A percentile compares a stretch with the other conserved stretches of the same genome.
Evolutionary conservation across 2,329 filamentous ascomycete species (phyloP).

Genomic region (Alternaria conjuncta): DNA sequence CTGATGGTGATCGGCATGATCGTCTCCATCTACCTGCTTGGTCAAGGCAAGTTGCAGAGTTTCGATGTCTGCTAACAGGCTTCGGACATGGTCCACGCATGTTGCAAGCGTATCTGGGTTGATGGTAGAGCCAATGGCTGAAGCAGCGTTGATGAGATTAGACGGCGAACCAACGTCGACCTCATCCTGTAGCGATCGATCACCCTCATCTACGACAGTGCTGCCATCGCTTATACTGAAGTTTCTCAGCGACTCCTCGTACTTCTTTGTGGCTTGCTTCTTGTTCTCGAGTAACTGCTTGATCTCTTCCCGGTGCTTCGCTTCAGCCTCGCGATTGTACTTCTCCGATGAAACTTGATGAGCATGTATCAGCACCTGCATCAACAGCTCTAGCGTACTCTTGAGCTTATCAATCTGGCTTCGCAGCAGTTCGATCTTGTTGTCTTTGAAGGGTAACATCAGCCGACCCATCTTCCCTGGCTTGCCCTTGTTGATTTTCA

Average conservation of each 20-base stretch:
- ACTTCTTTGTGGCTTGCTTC: slow-evolving; percentile 30
- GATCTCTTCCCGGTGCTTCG: slow-evolving; percentile 34
- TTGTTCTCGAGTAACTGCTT: slow-evolving; percentile 30
- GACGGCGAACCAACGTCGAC: background rate
- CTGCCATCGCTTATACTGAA: slow-evolving; percentile 28
- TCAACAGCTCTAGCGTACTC: slow-evolving; percentile 37
- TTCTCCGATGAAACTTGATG: slow-evolving; percentile 34
- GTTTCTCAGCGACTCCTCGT: slow-evolving; percentile 32
- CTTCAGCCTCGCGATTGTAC: slow-evolving; percentile 32
- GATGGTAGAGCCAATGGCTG: slow-evolving; percentile 27
- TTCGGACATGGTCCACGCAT: slow-evolving; percentile 34
- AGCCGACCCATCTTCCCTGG: slow-evolving; percentile 33
- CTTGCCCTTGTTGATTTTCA: slow-evolving; percentile 33
- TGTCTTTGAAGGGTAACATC: slow-evolving; percentile 40
- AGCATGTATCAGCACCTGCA: slow-evolving; percentile 37
- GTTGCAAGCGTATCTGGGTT: slow-evolving; percentile 24
- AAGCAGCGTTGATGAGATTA: background rate
- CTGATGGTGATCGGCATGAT: slow-evolving; percentile 35
- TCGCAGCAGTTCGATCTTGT: slow-evolving; percentile 36
- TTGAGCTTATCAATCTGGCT: slow-evolving; percentile 41
- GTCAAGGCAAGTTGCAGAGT: slow-evolving; percentile 38
- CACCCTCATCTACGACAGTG: slow-evolving; percentile 20
- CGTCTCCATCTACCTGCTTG: slow-evolving; percentile 49
- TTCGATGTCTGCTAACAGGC: slow-evolving; percentile 30
- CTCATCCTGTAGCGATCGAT: background rate